Evolutionary conservation across 75 land plant genomes (phyloP), one percentile per base, ranked within the genome.

Genomic region (Cupressus sempervirens): DNA sequence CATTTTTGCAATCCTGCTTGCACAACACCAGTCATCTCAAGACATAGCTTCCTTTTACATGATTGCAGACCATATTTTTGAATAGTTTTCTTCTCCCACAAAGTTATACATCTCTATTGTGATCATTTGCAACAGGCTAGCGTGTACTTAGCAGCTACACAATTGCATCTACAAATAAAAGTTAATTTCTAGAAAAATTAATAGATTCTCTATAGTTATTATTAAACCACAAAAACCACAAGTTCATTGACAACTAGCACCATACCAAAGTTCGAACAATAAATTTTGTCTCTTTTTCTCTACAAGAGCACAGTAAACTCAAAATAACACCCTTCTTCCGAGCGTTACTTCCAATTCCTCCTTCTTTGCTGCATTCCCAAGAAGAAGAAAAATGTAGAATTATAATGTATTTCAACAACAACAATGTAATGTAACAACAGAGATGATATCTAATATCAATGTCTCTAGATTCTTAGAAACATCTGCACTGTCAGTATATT

Each of bases 221-320:
- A 35, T 46, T 41, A 20, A 79, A 77, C 18, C 13, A 23, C 13
- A 40, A 40, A 80, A 80, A 20, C 26, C 29, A 20, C n/a, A 84
- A 84, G 36, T 9, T 9, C 10, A 87, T 82, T 9, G 45, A 3
- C 38, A 74, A 2, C 6, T 54, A 73, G 35, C 70, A 85, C 76
- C 91, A 83, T 90, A 98, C 99, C 95, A 98, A 85, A 83, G 98
- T 98, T 81, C 99, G 91, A 67, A 98, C 98, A 81, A 98, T 74
- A 88, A 94, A 98, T 84, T 95, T 98, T 54, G 94, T 96, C 84
- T 98, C 99, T 82, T 92, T 98, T 86, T 94, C 99, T 84, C 96
- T 87, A 89, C 98, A 98, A 40, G 96, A 93, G 7, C 95, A 89
- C 88, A 98, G 85, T 65, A 98, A 93, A 80, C 89, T 89, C 36